Evolutionary conservation across 1,284 basidiomycete genomes (phyloP).

Genomic region (Chondrostereum purpureum): DNA sequence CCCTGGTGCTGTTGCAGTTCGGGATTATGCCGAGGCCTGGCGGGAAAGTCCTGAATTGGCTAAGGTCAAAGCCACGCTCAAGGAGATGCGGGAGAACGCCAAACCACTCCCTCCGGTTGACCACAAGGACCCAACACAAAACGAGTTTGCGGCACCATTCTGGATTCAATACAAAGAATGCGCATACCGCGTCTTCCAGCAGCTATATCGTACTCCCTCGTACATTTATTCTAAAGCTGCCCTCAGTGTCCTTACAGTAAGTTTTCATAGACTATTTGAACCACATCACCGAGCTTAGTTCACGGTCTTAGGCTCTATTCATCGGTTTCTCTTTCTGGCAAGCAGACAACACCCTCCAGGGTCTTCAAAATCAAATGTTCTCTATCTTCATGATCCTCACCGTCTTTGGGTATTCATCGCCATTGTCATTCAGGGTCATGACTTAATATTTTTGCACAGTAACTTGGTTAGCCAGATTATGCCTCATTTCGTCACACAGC

Average conservation of each 20-base stretch:
- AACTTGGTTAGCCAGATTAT: slow-evolving; percentile 21
- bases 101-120: slow-evolving; percentile 10
- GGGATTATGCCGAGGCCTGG: slow-evolving; percentile 27
- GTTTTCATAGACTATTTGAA: slow-evolving; percentile 6
- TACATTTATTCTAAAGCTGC: slow-evolving; percentile 63
- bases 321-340: slow-evolving; percentile 62
- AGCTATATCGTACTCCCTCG: slow-evolving; percentile 41
- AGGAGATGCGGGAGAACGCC: slow-evolving; percentile 17
- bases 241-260: slow-evolving; percentile 31
- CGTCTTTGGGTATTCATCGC: slow-evolving; percentile 32
- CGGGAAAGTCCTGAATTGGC: slow-evolving; percentile 23
- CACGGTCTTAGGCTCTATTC: slow-evolving; percentile 29
- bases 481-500: slow-evolving; percentile 23
- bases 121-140: slow-evolving; percentile 14
- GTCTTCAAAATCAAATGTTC: slow-evolving; percentile 69
- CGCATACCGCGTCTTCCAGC: slow-evolving; percentile 20
- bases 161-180: slow-evolving; percentile 32
- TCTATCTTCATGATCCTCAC: slow-evolving; percentile 43
- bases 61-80: slow-evolving; percentile 21
- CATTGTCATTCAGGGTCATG: slow-evolving; percentile 4
- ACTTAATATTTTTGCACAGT: slow-evolving; percentile 9
- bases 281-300: too few species aligned
- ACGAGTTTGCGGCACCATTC: slow-evolving; percentile 36
- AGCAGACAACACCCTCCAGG: slow-evolving; percentile 46
- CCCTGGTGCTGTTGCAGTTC: slow-evolving; percentile 19